Base-by-base conservation (phyloP, 345 rosid genomes). In the Eucalyptus caleyi region DNA sequence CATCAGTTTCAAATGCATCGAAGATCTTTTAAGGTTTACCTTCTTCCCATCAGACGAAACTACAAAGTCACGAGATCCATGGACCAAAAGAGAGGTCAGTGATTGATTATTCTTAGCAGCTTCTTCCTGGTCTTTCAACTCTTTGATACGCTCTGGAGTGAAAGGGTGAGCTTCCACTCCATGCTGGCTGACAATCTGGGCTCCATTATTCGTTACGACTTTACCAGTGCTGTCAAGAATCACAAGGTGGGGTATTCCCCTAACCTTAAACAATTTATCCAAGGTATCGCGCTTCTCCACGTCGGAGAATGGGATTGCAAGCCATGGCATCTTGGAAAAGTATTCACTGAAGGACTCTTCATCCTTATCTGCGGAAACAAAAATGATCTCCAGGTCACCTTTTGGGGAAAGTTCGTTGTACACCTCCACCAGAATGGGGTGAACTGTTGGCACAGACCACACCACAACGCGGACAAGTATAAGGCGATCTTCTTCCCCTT, bases 391-490 rank as follows among this genome's bases (percentile, higher is more conserved):
- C 44, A 96, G 92, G 87, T 94, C 95, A 32, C 89, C 94, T 88
- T 91, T 93, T 2, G 92, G 24, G 87, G 91, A 91, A 92, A 96
- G 92, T 56, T 95, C 94, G 24, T 91, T 65, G 90, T 97, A 95
- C 50, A 92, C 92, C 87, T 97, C 96, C 15, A 90, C 91, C 80
- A 97, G 89, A 83, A 60, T 86, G 98, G 98, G 86, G 96, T 97
- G 89, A 96, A 96, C 6, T 50, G 89, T 27, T 60, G 93, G 92
- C 99, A 95, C 0, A 96, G 98, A 44, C 96, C 96, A 51, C 99
- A 96, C 98, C 99, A 96, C 19, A 93, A 93, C 37, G 98, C 99
- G 24, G 99, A 96, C 88, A 96, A 96, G 91, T 97, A 97, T 54
- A 97, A 60, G 34, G 95, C 98, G 62, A 96, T 87, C 91, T 91